phyloP scores from a whole-genome alignment of 495 filamentous ascomycete species.

The Acidomyces sp. region DNA sequence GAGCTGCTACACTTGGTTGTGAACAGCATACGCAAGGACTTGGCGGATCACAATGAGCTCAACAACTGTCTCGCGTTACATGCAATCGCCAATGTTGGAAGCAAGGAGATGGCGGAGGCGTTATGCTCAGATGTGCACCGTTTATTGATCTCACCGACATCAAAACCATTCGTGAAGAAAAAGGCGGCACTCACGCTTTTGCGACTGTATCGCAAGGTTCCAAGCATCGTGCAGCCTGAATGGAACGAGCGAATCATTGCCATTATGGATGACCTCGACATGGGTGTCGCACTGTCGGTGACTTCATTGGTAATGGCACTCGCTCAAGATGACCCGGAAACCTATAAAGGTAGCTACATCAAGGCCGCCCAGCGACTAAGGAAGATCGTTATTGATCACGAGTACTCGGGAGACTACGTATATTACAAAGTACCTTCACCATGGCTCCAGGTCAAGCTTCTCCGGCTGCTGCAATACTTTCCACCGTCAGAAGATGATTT shows the following conservation, averaged over 20 bases:
- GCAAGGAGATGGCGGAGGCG: slow-evolving; percentile 93
- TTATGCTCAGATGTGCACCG: slow-evolving; percentile 86
- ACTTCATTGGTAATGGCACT: slow-evolving; percentile 94
- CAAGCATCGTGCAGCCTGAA: slow-evolving; percentile 82
- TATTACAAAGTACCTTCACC: slow-evolving; percentile 99
- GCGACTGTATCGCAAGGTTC: slow-evolving; percentile 86
- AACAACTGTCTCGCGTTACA: slow-evolving; percentile 97
- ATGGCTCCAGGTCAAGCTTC: slow-evolving; percentile 93
- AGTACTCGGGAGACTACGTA: slow-evolving; percentile 75
- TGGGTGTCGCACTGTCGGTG: slow-evolving; percentile 89
- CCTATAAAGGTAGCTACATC: slow-evolving; percentile 85
- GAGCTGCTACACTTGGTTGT: slow-evolving; percentile 92
- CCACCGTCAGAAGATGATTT: slow-evolving; percentile 91
- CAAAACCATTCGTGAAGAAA: slow-evolving; percentile 97
- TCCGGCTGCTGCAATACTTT: slow-evolving; percentile 89
- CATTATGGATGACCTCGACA: slow-evolving; percentile 91
- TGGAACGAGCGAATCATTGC: slow-evolving; percentile 97
- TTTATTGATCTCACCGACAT: slow-evolving; percentile 88
- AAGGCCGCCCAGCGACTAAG: slow-evolving; percentile 86
- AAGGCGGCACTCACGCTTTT: slow-evolving; percentile 96
- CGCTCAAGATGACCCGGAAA: slow-evolving; percentile 82
- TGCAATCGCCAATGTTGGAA: slow-evolving; percentile 95
- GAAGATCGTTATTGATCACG: slow-evolving; percentile 75
- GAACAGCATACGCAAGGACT: slow-evolving; percentile 95
- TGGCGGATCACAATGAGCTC: slow-evolving; percentile 87